Conservation (phyloP, 139 green algal genomes). For the Pleodorina starrii region DNA sequence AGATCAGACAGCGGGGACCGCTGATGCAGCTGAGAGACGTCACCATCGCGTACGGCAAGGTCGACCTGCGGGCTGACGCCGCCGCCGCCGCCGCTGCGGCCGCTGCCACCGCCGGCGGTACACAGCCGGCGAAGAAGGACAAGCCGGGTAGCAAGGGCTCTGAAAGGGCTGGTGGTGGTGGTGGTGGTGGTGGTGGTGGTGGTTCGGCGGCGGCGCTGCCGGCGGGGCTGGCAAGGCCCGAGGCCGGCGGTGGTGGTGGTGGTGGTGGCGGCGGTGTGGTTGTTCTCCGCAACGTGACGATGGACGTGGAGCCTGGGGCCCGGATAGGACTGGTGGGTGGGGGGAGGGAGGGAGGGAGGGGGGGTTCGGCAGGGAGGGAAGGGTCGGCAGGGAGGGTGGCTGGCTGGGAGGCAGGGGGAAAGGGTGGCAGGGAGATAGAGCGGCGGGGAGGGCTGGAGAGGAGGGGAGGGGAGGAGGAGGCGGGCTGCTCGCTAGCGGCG, state of each 20-base stretch:
- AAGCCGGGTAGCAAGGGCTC: too few species aligned
- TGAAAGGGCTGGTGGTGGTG: too few species aligned
- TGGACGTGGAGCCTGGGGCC: constrained; percentile 75
- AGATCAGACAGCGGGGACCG: constrained; percentile 59
- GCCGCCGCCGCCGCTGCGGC: constrained; percentile 48
- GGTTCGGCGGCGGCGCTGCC: background rate
- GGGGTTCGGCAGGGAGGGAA: too few species aligned
- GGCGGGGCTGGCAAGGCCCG: background rate
- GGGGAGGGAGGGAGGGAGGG: too few species aligned
- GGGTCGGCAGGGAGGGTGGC: too few species aligned
- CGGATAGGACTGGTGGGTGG: constrained; percentile 72
- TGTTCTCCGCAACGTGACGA: constrained; percentile 35
- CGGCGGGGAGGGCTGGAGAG: too few species aligned
- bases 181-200: background rate
- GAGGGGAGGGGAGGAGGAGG: too few species aligned
- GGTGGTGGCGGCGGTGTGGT: constrained; percentile 18
- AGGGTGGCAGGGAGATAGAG: too few species aligned
- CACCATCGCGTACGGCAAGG: constrained; percentile 9
- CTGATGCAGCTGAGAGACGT: constrained; percentile 75
- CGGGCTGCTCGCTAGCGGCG: too few species aligned
- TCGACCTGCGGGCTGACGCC: constrained; percentile 26
- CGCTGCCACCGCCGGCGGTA: background rate
- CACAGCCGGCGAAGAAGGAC: too few species aligned
- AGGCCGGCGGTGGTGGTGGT: background rate
- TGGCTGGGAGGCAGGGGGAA: too few species aligned